phyloP scores from a whole-genome alignment of 257 asterid species.

The Solanum corneliomulleri region DNA sequence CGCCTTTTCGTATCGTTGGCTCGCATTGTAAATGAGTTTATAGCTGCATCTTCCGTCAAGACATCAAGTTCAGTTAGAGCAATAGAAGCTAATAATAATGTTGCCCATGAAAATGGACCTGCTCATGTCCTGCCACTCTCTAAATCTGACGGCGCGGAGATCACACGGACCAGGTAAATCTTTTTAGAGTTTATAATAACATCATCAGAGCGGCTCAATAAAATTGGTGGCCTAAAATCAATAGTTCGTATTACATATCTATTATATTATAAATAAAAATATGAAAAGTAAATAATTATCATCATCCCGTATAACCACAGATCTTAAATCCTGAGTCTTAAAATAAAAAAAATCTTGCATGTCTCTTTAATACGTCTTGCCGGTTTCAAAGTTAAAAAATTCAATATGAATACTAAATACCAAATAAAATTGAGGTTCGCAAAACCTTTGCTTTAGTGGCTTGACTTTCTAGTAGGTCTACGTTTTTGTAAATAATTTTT shows the following conservation, averaged over 20 bases:
- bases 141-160: neutral
- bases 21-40: neutral
- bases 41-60: neutral
- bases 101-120: neutral
- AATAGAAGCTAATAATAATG: neutral
- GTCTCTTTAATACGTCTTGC: neutral
- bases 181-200: neutral
- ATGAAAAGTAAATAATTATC: too few species aligned
- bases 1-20: neutral
- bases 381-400: rapidly evolving
- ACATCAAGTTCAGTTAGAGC: neutral
- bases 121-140: neutral
- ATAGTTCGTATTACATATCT: neutral
- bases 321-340: rapidly evolving
- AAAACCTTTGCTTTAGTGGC: neutral
- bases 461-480: neutral
- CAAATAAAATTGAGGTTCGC: neutral
- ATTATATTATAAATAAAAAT: too few species aligned
- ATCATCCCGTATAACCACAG: neutral
- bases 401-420: neutral
- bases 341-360: neutral
- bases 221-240: neutral
- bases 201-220: neutral
- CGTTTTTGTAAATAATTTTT: neutral
- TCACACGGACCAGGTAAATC: neutral